Evolutionary conservation across 805 yeast genomes (phyloP), one percentile per base, ranked within the genome.

Genomic region (Monosporozyma unispora): DNA sequence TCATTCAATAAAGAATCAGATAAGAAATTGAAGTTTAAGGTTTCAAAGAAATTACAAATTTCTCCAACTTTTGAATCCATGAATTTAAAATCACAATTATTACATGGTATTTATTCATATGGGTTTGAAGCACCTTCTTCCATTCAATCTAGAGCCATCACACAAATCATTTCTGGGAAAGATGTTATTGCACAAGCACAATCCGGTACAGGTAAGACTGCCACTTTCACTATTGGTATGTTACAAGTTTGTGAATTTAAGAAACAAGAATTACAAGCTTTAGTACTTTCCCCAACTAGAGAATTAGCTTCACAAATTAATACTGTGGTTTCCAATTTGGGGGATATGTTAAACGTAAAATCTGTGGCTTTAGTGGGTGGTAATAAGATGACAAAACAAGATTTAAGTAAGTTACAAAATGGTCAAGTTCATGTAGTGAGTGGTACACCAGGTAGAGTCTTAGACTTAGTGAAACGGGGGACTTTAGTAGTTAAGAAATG

Each of bases 151-250:
- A 79, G 98, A 66, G 99, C 98, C 50, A 93, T 93, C 57, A 75
- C 86, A 67, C 99, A 95, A 65, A 90, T 93, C 66, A 87, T 89
- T 57, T 80, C 82, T 57, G 98, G 97, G 33, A 81, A 88, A 67
- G 99, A 93, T 68, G 90, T 89, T 37, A 82, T 93, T 52, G 98
- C 98, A 45, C 99, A 93, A 72, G 98, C 99, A 40, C 99, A 93
- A 70, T 88, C 96, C 9, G 99, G 99, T 66, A 93, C 99, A 22
- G 99, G 99, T 71, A 93, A 93, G 70, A 93, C 99, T 2, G 99
- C 98, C 46, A 93, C 99, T n/a, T 93, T 93, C 72, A 78, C 97
- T 48, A 91, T 93, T 57, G 91, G 96, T 23, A 86, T 89, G 76
- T 74, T 93, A 56, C 95, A 93, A 71, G 86, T 80, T 55, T 78